These are phyloP conservation scores for Xylaria palmicola DNA, from an alignment of 495 filamentous ascomycete genomes.

Conservation along the genomic window DNA sequence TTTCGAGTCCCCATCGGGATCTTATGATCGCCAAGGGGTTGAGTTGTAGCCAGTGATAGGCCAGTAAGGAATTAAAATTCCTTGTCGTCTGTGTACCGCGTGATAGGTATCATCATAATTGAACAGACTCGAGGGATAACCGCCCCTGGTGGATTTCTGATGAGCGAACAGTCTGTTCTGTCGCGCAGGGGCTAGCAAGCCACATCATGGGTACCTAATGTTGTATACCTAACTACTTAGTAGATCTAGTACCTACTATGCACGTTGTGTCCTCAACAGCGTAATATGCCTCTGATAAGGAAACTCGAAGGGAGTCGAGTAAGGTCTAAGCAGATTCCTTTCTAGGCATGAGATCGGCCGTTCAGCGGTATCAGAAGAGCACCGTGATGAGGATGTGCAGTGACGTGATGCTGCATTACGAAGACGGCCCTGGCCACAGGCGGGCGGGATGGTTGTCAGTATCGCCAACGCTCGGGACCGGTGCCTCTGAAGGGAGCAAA, in stretches of 20 bases:
- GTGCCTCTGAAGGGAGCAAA: not conserved
- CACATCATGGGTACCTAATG: not conserved
- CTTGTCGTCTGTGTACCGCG: no score
- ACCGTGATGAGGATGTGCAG: slow-evolving; percentile 4
- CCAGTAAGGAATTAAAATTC: not conserved
- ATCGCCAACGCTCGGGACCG: not conserved
- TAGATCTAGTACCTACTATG: no score
- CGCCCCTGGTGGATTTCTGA: not conserved
- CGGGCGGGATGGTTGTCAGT: not conserved
- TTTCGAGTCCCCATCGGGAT: not conserved
- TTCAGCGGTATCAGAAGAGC: not conserved
- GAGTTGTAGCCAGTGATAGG: not conserved
- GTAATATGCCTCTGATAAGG: no score
- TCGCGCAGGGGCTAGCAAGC: no score
- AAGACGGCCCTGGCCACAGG: not conserved
- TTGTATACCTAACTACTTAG: no score
- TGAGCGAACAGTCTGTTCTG: no score
- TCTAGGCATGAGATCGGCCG: not conserved
- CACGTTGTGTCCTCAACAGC: no score
- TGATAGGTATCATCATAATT: not conserved
- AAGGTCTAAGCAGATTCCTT: not conserved
- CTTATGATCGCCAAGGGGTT: not conserved
- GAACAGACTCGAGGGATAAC: not conserved
- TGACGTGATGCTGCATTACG: slow-evolving; percentile 8
- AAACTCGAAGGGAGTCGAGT: no score